Base-by-base conservation (phyloP, 2,329 filamentous ascomycete genomes). In the Coleophoma crateriformis region DNA sequence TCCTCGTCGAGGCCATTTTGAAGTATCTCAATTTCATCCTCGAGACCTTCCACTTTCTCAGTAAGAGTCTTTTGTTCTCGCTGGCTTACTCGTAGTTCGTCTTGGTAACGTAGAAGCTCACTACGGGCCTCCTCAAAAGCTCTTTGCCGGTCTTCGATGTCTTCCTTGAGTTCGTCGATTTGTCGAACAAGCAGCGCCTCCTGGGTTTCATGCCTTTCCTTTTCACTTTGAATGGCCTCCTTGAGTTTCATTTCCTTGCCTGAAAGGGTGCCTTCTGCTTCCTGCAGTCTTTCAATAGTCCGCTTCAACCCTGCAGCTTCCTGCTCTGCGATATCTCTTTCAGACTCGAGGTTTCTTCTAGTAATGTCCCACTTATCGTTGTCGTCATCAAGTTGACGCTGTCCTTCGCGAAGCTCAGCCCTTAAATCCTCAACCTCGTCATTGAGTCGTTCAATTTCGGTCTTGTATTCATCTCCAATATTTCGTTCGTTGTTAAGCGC, bases 21-120 rank as follows among this genome's bases (percentile, higher is more conserved):
- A 13, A 91, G 68, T 27, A 88, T 79, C 47, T 88, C 83, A n/a
- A 90, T 75, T 63, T 90, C 87, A 56, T 90, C 87, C 62, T 91
- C 85, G 17, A 91, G 66, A 7, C 77, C 76, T 50, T 86, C 79
- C 2, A 84, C 72, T 63, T 83, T 88, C 56, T 87, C 84, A 45
- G 74, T 72, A 52, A 88, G 74, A 1, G 74, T 64, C 55, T 82
- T 78, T 61, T 81, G 77, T 55, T 85, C 81, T 19, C 84, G 75
- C 55, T 84, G 80, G 22, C 79, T 79, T 45, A 85, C 73, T n/a
- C 86, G 80, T 8, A 90, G 74, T 49, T 90, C 83, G 55, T 90
- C 86, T 48, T 79, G 81, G 8, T 84, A 77, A 7, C 73, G 69
- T 2, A 84, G 80, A 3, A 90, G 69, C 59, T 91, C 86, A 47